Evolutionary conservation across 805 yeast genomes (phyloP).

Genomic region (Dipodascopsis tothii): DNA sequence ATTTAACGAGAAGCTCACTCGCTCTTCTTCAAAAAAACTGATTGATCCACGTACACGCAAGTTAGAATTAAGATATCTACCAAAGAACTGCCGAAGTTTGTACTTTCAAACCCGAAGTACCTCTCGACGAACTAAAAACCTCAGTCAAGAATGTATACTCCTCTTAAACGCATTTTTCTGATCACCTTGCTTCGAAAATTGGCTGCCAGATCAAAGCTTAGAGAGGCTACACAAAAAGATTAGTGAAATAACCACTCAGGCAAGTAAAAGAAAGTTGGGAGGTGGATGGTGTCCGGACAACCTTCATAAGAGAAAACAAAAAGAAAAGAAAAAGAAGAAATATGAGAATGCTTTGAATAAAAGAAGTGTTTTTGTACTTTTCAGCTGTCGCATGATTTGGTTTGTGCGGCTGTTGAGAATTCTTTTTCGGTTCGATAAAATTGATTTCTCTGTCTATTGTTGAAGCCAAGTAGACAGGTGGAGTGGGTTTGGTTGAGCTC

Average conservation of each 20-base stretch:
- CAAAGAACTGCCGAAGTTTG: neutral
- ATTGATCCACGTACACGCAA: neutral
- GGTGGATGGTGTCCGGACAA: neutral
- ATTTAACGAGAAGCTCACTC: neutral
- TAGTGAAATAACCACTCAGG: neutral
- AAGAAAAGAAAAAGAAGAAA: neutral
- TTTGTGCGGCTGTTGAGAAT: neutral
- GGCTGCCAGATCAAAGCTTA: neutral
- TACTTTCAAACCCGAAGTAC: neutral
- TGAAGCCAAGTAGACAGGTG: slow-evolving; percentile 13
- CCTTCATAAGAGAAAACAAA: neutral
- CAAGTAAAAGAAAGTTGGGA: neutral
- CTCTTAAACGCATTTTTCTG: neutral
- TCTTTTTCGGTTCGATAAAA: neutral
- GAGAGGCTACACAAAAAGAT: neutral
- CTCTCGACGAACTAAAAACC: neutral
- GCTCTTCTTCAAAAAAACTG: neutral
- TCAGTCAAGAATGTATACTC: neutral
- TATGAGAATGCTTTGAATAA: neutral
- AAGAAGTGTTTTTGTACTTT: neutral
- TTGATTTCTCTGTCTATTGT: slow-evolving; percentile 3
- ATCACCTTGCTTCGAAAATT: neutral
- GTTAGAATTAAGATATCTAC: neutral
- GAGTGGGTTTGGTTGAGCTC: slow-evolving; percentile 5
- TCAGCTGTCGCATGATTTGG: neutral